phyloP scores from a whole-genome alignment of 768 basidiomycete genomes.

The Mycena olivaceomarginata region DNA sequence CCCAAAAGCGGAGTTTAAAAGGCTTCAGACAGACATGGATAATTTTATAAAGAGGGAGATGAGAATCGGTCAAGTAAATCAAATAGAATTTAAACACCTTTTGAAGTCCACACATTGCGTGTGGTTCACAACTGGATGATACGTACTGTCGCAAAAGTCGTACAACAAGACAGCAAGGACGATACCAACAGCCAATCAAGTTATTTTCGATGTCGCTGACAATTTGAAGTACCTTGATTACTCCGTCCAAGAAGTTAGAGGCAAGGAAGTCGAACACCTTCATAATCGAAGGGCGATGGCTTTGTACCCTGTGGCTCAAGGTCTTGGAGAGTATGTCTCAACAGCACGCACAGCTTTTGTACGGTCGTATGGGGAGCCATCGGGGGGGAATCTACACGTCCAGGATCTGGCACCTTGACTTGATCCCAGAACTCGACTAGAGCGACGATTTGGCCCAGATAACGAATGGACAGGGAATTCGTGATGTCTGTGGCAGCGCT shows the following conservation, averaged over 20 bases:
- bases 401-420: not conserved
- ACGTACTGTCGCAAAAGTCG: conserved; percentile 3
- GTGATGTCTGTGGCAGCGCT: not conserved
- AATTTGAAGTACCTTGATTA: not conserved
- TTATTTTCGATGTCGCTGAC: not conserved
- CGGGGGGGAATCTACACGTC: no score
- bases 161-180: not conserved
- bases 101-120: no score
- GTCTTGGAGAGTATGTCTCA: not conserved
- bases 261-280: not conserved
- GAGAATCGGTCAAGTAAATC: no score
- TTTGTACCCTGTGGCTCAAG: not conserved
- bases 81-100: no score
- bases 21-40: no score
- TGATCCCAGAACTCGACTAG: not conserved
- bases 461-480: not conserved
- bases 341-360: not conserved
- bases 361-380: not conserved
- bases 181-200: not conserved
- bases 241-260: not conserved
- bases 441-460: not conserved
- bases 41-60: no score
- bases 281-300: not conserved
- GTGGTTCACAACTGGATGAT: not conserved
- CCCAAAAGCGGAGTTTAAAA: no score